Evolutionary conservation across 768 basidiomycete genomes (phyloP), one percentile per base, ranked within the genome.

Genomic region (Tulasnella sp.): DNA sequence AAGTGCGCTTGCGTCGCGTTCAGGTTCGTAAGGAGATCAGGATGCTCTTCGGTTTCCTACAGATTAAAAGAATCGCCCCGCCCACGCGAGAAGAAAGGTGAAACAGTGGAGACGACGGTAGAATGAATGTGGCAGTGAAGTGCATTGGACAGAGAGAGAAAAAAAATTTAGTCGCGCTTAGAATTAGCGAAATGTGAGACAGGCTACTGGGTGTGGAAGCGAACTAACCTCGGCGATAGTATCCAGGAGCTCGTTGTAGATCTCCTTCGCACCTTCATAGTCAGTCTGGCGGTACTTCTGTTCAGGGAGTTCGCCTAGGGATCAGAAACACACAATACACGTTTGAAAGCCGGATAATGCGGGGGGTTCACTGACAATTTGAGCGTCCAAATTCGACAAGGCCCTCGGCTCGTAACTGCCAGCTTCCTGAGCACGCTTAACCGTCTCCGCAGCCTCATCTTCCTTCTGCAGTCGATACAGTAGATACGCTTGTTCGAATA

Each of bases 1-100:
- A 94, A 88, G 82, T 95, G 94, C 78, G 88, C 87, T 82, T 93
- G 90, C 2, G 94, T 88, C 5, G 95, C 94, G 77, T 89, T 87
- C 78, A 96, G 89, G 84, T 98, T 97, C 79, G 90, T 94, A 51
- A 92, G 86, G 82, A 96, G 90, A 83, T 96, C 95, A 5, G 92
- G 89, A 82, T 95, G 90, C 85, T 97, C 95, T 81, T 96, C 93
- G 37, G 93, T 91, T 81, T 91, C 86, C 95, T 95, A 82, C 67
- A 76, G 48, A 69, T 44, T 35, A 51, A 23, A 42, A 16, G 26
- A 32, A 51, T 9, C 16, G 57, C 73, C 55, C 57, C 26, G 26
- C 57, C 57, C 57, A 61, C 57, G 57, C 57, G 57, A 61, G 57
- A 61, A 61, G 9, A 26, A 18, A 29, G 32, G 57, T 61, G 57